A percentile compares a stretch with the other conserved stretches of the same genome.
These are phyloP conservation scores for Heliamphora exappendiculata DNA, from an alignment of 148 eudicot genomes.

Conservation along the genomic window DNA sequence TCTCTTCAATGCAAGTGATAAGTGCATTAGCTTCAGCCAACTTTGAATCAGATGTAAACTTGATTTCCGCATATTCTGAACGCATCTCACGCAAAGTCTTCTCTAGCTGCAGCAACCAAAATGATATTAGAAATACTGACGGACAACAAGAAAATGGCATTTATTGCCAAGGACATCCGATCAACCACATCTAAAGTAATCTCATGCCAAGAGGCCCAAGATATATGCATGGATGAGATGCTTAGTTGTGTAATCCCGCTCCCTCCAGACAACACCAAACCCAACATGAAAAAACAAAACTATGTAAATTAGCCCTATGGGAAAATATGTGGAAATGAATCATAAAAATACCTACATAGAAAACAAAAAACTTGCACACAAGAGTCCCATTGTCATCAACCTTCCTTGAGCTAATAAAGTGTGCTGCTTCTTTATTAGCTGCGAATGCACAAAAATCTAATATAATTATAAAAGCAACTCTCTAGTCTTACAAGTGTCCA, in stretches of 20 bases:
- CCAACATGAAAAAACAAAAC: neutral
- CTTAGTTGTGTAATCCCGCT: neutral
- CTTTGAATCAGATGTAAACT: slow-evolving; percentile 85
- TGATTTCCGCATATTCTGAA: slow-evolving; percentile 91
- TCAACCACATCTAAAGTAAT: neutral
- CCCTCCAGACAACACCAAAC: neutral
- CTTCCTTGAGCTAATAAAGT: too few relatives aligned
- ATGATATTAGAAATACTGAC: neutral
- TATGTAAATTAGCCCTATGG: too few relatives aligned
- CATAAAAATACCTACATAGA: too few relatives aligned
- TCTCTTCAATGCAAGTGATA: slow-evolving; percentile 74
- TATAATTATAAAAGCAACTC: too few relatives aligned
- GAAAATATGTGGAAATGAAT: too few relatives aligned
- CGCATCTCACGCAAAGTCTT: slow-evolving; percentile 83
- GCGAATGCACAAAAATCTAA: too few relatives aligned
- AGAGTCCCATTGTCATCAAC: too few relatives aligned
- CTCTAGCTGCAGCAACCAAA: slow-evolving; percentile 67
- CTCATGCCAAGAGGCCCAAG: neutral
- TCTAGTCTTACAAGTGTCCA: too few relatives aligned
- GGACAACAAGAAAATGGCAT: neutral
- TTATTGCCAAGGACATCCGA: neutral
- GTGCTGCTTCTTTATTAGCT: too few relatives aligned
- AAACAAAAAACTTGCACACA: too few relatives aligned
- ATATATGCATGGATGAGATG: neutral
- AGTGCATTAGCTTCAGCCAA: slow-evolving; percentile 87